phyloP scores from a whole-genome alignment of 73 alveolate species.

The Uronychia binucleata region DNA sequence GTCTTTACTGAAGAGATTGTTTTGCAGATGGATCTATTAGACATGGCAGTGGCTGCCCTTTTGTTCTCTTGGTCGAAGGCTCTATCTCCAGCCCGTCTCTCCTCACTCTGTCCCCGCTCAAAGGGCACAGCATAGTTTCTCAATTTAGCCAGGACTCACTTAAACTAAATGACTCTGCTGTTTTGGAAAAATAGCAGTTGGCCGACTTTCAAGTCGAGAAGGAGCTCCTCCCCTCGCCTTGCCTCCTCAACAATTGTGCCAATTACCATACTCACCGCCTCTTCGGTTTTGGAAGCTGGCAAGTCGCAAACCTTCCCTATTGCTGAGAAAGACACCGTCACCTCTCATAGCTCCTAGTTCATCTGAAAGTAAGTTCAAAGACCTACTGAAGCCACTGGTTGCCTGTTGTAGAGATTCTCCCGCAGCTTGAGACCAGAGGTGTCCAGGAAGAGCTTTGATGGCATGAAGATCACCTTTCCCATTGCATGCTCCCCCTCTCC shows the following conservation, averaged over 20 bases:
- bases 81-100: not conserved
- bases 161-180: not conserved
- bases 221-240: not conserved
- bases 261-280: no score
- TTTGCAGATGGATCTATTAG: not conserved
- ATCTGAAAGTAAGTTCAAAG: no score
- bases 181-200: not conserved
- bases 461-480: no score
- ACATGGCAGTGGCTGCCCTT: not conserved
- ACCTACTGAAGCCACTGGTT: no score
- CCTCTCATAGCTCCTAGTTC: no score
- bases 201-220: not conserved
- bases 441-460: no score
- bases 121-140: no score
- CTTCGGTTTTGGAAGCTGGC: not conserved
- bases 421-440: no score
- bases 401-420: no score
- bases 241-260: not conserved
- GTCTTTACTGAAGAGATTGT: not conserved
- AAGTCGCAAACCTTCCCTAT: not conserved
- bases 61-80: not conserved
- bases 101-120: not conserved
- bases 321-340: not conserved
- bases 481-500: no score
- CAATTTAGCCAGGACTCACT: not conserved